Percentiles rank a stretch among this genome's conserved stretches.
Evolutionary conservation across 75 land plant species (phyloP).

Genomic region (Pinus tabuliformis): DNA sequence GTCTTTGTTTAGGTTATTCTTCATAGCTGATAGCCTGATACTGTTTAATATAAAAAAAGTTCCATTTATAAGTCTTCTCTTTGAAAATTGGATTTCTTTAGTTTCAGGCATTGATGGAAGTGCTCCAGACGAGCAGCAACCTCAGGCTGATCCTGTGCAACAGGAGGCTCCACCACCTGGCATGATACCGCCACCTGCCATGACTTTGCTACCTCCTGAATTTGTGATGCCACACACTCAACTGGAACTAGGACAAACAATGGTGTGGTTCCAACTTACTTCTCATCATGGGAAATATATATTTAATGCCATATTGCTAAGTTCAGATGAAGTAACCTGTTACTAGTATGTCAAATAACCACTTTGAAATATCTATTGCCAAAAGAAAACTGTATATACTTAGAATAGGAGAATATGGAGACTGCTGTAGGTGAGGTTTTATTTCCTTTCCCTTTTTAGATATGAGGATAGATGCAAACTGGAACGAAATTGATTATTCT

Average conservation of each 20-base stretch:
- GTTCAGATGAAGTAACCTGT: neutral
- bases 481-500: neutral
- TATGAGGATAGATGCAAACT: neutral
- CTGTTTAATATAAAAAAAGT: neutral
- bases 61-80: neutral
- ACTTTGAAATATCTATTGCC: neutral
- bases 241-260: constrained; percentile 53
- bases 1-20: neutral
- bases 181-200: constrained; percentile 8
- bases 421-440: neutral
- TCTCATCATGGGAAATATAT: neutral
- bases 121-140: constrained; percentile 48
- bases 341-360: neutral
- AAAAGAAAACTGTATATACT: neutral
- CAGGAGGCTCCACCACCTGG: constrained; percentile 18
- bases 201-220: constrained; percentile 31
- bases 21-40: neutral
- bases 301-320: constrained; percentile 1
- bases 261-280: constrained; percentile 33
- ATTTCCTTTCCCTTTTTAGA: neutral
- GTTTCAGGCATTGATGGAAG: constrained; percentile 17
- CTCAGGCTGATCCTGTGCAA: constrained; percentile 19
- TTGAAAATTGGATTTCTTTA: neutral
- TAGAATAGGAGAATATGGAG: neutral
- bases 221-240: constrained; percentile 41